Evolutionary conservation across 1,284 basidiomycete species (phyloP).

Genomic region (Pseudozyma thailandica): DNA sequence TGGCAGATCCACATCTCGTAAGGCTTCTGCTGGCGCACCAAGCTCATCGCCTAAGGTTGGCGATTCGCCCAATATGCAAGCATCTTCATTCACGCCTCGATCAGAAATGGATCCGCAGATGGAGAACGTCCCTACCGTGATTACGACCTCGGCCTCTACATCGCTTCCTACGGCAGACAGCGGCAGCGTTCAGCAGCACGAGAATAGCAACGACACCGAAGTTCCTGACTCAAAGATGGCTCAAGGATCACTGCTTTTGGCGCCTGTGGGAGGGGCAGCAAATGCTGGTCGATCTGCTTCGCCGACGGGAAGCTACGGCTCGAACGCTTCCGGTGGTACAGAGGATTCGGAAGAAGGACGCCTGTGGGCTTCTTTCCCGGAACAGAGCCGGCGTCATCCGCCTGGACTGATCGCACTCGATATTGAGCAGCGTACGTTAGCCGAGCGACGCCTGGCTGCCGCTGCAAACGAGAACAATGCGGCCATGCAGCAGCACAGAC

Average conservation of each 20-base stretch:
- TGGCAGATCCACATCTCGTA: constrained; percentile 5
- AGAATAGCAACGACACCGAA: background rate
- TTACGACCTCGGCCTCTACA: constrained; percentile 26
- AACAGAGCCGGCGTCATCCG: constrained; percentile 50
- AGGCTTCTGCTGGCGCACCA: background rate
- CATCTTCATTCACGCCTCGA: constrained; percentile 6
- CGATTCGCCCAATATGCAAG: constrained; percentile 1
- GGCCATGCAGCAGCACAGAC: constrained; percentile 12
- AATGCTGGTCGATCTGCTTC: constrained; percentile 13
- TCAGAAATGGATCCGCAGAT: constrained; percentile 4
- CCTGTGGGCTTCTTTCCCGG: constrained; percentile 54
- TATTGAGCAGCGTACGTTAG: constrained; percentile 35
- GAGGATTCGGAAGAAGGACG: constrained; percentile 53
- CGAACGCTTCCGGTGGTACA: constrained; percentile 17
- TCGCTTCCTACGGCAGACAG: constrained; percentile 21
- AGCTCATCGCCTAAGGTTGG: constrained; percentile 8
- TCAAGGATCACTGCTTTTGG: constrained; percentile 14
- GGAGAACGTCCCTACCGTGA: constrained; percentile 12
- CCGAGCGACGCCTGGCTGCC: constrained; percentile 16
- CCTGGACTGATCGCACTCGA: constrained; percentile 57
- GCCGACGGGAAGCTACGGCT: constrained; percentile 18
- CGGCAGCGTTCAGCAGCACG: constrained; percentile 11
- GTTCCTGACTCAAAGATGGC: background rate
- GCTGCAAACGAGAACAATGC: constrained; percentile 16
- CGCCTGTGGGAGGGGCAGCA: constrained; percentile 9